Base-by-base conservation (phyloP, 2,329 filamentous ascomycete genomes). In the Beauveria pseudobassiana region DNA sequence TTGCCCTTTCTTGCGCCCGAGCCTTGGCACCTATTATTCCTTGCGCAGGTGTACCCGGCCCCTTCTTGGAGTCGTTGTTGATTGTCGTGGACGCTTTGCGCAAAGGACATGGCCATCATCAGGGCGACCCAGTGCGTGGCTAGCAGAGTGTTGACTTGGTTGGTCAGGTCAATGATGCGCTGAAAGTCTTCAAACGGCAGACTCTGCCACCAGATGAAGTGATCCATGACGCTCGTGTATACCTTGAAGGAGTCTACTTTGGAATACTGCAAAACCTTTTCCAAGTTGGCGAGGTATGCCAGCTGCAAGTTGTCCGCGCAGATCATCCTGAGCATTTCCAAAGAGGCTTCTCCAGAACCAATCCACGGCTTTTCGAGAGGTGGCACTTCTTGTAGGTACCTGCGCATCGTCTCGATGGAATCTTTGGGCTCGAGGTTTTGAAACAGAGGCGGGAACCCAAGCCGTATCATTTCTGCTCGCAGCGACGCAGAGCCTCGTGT, bases 31-130 rank as follows among this genome's bases (percentile, higher is more conserved):
- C 18, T 24, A 14, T 43, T 5, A 12, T n/a, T 34, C n/a, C 24
- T 5, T 26, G 22, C 5, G 3, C 5, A 12, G 20, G 7, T 5
- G 1, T 9, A 7, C 38, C 26, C 9, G 10, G 5, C 22, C 12
- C 18, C 14, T 59, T 46, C 14, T 46, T 46, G 40, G 48, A 51
- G 9, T 59, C 48, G 9, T 59, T 49, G 26, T 59, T 59, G 38
- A 53, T 38, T 7, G 46, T 28, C 10, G 28, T 50, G 1, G 38
- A 45, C 1, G 57, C 57, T 34, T 52, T 59, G 16, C 24, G 46
- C 16, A 59, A 52, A 59, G 4, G 40, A 42, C 57, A 59, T 52
- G 24, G 40, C 14, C 48, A 59, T 53, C 57, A 59, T 59, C 57
- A 53, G n/a, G 4, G 57, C 46, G 26, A 52, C 57, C 48, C 57